Evolutionary conservation across 352 stramenopile species (phyloP), one percentile per base, ranked within the genome.

Genomic region (Globisporangium emineosum): DNA sequence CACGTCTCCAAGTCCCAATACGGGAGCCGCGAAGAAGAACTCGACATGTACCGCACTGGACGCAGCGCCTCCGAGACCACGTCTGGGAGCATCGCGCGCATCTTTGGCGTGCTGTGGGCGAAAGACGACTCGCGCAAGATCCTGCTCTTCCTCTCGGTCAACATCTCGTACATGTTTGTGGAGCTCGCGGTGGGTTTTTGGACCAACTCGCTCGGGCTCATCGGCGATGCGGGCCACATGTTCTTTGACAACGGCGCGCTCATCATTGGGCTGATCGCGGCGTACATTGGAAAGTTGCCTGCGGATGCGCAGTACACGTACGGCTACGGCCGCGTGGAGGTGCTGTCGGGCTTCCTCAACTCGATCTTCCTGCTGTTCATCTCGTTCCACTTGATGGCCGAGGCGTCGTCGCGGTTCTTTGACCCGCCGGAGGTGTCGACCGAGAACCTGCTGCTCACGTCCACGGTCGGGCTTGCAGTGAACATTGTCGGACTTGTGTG

Each of bases 401-500:
- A 96, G 69, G 89, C 86, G 13, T 73, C 81, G 6, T 76, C 82
- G 60, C 83, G 89, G 10, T 83, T 96, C 51, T 73, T 87, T 52
- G 76, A 94, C 40, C 82, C 87, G 37, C 81, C 85, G 2, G 79
- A 94, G 64, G 76, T 94, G 56, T 77, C 81, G 57, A 94, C 84
- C 3, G 85, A 95, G 57, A 85, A 97, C 70, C 70, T 97, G 59
- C 72, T 97, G 13, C 70, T 93, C 37, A 96, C 88, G 35, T 97
- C 88, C 6, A 83, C 88, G 4, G 77, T 80, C 62, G 90, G 90
- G 5, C 64, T 97, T 17, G 35, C 81, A 35, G 82, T 97, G 29
- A 97, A 97, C 62, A 75, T 97, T 15, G 75, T 97, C 10, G 90
- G 90, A 0, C 75, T 97, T 10, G 78, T 96, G 25, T 97, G 93